Percentiles rank a stretch among this genome's conserved stretches.
These are phyloP conservation scores for Didymella arachidicola DNA, from an alignment of 2,329 filamentous ascomycete species.

Conservation along the genomic window DNA sequence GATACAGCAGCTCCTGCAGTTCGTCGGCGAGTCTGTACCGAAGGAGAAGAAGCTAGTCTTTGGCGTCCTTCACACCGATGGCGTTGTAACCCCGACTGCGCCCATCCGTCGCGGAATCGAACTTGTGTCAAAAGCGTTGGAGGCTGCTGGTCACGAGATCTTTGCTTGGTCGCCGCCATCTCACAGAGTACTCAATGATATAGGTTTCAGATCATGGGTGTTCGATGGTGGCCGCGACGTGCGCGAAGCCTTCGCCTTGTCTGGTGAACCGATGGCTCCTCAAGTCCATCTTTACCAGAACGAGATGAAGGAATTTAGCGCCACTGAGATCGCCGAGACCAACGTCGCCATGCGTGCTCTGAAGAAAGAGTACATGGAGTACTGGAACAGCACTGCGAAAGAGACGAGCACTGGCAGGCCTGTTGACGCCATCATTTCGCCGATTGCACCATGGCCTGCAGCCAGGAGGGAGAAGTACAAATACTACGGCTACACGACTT, in stretches of 20 bases:
- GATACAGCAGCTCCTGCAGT: constrained; percentile 47
- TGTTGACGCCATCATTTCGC: constrained; percentile 50
- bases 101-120: constrained; percentile 48
- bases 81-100: constrained; percentile 46
- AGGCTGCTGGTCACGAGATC: constrained; percentile 40
- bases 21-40: constrained; percentile 4
- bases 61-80: constrained; percentile 46
- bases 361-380: constrained; percentile 49
- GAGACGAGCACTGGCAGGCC: constrained; percentile 41
- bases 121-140: constrained; percentile 32
- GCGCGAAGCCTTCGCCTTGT: constrained; percentile 42
- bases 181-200: constrained; percentile 33
- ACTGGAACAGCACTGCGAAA: constrained; percentile 47
- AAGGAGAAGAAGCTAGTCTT: constrained; percentile 38
- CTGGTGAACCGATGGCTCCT: constrained; percentile 41
- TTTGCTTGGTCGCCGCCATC: constrained; percentile 40
- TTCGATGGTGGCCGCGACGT: constrained; percentile 46
- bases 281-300: constrained; percentile 35
- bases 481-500: constrained; percentile 47
- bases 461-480: constrained; percentile 38
- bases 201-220: constrained; percentile 37
- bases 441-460: constrained; percentile 50
- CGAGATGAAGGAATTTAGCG: constrained; percentile 32
- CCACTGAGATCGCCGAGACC: constrained; percentile 42
- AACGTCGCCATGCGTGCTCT: constrained; percentile 42